A percentile compares a stretch with the other conserved stretches of the same genome.
Evolutionary conservation across 345 rosid genomes (phyloP).

Genomic region (Alliaria petiolata): DNA sequence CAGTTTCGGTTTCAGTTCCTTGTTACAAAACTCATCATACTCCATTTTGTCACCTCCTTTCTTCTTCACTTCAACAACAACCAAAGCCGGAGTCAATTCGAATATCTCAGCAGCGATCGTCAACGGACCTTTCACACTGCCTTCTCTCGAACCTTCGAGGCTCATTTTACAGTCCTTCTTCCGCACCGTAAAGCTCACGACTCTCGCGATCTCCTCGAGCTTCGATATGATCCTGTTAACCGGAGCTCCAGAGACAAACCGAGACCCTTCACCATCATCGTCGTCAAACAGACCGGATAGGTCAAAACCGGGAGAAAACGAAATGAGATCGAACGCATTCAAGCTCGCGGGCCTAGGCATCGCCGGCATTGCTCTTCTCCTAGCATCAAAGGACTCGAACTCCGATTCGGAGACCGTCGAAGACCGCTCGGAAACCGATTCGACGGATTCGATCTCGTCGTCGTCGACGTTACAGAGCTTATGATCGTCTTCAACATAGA

Average conservation of each 20-base stretch:
- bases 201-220: slow-evolving; percentile 62
- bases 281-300: slow-evolving; percentile 65
- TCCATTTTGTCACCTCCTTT: slow-evolving; percentile 83
- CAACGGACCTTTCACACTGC: slow-evolving; percentile 54
- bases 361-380: slow-evolving; percentile 18
- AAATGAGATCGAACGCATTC: slow-evolving; percentile 69
- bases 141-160: slow-evolving; percentile 66
- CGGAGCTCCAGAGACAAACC: slow-evolving; percentile 63
- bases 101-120: slow-evolving; percentile 62
- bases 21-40: slow-evolving; percentile 74
- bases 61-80: slow-evolving; percentile 86
- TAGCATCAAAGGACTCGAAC: slow-evolving; percentile 33
- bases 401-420: slow-evolving; percentile 54
- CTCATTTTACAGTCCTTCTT: slow-evolving; percentile 73
- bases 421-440: slow-evolving; percentile 40
- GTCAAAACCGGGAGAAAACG: slow-evolving; percentile 67
- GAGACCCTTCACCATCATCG: slow-evolving; percentile 57
- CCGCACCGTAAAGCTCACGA: slow-evolving; percentile 64
- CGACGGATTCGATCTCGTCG: slow-evolving; percentile 35
- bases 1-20: slow-evolving; percentile 71
- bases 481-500: slow-evolving; percentile 49
- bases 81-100: slow-evolving; percentile 62
- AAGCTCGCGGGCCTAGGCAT: slow-evolving; percentile 64
- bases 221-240: slow-evolving; percentile 55
- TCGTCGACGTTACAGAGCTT: slow-evolving; percentile 42